Evolutionary conservation across 2,329 filamentous ascomycete species (phyloP).

Genomic region (Fusarium pseudograminearum): DNA sequence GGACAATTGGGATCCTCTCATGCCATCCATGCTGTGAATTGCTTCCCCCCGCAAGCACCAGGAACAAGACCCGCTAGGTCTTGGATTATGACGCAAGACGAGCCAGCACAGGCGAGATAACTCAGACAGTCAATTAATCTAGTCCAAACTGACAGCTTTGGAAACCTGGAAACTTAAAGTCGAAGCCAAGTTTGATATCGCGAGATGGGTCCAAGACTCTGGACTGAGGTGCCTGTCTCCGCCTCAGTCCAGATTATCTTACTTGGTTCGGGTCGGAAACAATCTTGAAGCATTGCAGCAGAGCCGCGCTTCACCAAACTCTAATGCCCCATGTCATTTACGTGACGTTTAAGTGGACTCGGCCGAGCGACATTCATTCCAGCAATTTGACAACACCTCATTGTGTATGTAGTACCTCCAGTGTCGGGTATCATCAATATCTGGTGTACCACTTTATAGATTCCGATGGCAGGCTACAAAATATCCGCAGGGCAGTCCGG

Average conservation of each 20-base stretch:
- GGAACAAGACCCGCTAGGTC: constrained; percentile 22
- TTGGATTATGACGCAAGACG: constrained; percentile 43
- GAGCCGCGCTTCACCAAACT: constrained; percentile 40
- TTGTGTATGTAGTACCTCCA: background rate
- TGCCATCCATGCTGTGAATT: constrained; percentile 20
- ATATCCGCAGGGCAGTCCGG: background rate
- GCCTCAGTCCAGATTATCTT: background rate
- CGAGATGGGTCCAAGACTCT: constrained; percentile 5
- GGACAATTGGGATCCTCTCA: constrained; percentile 21
- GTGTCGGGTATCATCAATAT: background rate
- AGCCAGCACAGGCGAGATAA: constrained; percentile 1
- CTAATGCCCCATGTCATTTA: constrained; percentile 27
- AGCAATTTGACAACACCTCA: constrained; percentile 6
- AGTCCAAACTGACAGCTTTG: background rate
- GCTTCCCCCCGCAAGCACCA: constrained; percentile 30
- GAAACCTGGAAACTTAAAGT: constrained; percentile 18
- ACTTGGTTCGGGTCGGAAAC: background rate
- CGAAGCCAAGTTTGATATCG: constrained; percentile 5
- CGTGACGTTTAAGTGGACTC: constrained; percentile 37
- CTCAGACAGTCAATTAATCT: constrained; percentile 4
- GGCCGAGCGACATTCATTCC: constrained; percentile 28
- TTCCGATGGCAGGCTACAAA: background rate
- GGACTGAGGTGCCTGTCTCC: background rate
- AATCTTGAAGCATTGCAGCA: constrained; percentile 15
- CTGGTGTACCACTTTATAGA: background rate